Conservation (phyloP, 805 yeast species). For the Barnettozyma californica region DNA sequence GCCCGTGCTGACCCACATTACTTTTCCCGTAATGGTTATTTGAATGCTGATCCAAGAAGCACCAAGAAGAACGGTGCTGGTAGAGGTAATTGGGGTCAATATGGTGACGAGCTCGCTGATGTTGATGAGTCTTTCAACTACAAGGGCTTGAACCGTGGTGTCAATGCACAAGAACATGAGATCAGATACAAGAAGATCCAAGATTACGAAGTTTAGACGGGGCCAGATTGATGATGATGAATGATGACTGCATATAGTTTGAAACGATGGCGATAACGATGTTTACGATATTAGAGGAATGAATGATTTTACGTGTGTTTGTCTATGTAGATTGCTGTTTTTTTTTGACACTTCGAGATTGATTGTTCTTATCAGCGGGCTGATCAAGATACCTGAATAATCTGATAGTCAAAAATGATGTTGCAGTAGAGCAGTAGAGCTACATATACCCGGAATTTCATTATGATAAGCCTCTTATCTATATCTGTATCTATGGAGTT, state of each 20-base stretch:
- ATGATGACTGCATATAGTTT: neutral
- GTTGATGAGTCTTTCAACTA: constrained; percentile 49
- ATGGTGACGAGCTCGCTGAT: constrained; percentile 72
- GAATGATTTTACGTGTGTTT: neutral
- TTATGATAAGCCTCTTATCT: no score
- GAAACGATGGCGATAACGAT: constrained; percentile 2
- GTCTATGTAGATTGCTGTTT: neutral
- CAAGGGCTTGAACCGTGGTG: constrained; percentile 43
- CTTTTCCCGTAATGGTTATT: constrained; percentile 74
- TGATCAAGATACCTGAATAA: no score
- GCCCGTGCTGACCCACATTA: constrained; percentile 54
- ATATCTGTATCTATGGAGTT: neutral
- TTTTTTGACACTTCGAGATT: neutral
- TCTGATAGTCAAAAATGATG: no score
- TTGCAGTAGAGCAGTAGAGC: no score
- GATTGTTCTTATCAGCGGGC: neutral
- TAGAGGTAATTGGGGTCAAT: constrained; percentile 80
- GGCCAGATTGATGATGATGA: neutral
- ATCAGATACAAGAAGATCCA: constrained; percentile 27
- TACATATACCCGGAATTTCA: no score
- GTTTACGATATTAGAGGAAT: constrained; percentile 3
- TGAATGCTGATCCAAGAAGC: constrained; percentile 65
- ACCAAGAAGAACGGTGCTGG: constrained; percentile 86
- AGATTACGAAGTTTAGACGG: constrained; percentile 4
- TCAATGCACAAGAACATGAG: constrained; percentile 41